These are phyloP conservation scores for Hanseniaspora meyeri DNA, from an alignment of 805 yeast genomes.

Conservation along the genomic window DNA sequence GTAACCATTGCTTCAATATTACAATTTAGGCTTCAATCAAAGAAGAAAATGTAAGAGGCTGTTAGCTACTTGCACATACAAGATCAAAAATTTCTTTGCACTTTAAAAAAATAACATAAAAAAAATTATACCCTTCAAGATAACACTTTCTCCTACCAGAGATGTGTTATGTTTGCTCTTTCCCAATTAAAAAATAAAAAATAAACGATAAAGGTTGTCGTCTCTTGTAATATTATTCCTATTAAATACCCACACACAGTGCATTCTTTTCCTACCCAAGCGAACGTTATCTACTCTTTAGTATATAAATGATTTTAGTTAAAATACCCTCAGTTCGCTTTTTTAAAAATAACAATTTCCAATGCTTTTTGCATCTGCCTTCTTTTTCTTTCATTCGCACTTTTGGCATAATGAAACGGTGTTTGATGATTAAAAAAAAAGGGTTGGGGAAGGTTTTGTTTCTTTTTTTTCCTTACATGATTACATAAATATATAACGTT, in stretches of 20 bases:
- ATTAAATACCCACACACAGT: slow-evolving; percentile 1
- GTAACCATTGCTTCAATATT: background rate
- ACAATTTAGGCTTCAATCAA: background rate
- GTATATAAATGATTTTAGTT: background rate
- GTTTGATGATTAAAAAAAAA: too few species aligned
- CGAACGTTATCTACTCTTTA: too few species aligned
- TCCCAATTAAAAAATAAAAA: background rate
- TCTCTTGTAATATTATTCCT: slow-evolving; percentile 4
- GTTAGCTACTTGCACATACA: background rate
- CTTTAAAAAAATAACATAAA: background rate
- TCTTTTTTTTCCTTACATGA: too few species aligned
- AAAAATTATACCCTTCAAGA: background rate
- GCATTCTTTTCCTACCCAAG: too few species aligned
- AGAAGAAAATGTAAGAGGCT: background rate
- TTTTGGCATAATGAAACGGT: too few species aligned
- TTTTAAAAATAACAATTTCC: too few species aligned
- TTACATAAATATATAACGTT: too few species aligned
- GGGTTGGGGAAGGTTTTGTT: too few species aligned
- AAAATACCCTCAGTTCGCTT: too few species aligned
- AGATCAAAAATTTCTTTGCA: background rate
- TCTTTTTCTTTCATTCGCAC: too few species aligned
- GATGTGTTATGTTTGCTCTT: background rate
- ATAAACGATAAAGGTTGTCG: slow-evolving; percentile 1
- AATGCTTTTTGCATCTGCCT: too few species aligned
- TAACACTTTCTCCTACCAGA: background rate